Evolutionary conservation across 352 stramenopile species (phyloP), one percentile per base, ranked within the genome.

Genomic region (Phytopythium chamaehyphon): DNA sequence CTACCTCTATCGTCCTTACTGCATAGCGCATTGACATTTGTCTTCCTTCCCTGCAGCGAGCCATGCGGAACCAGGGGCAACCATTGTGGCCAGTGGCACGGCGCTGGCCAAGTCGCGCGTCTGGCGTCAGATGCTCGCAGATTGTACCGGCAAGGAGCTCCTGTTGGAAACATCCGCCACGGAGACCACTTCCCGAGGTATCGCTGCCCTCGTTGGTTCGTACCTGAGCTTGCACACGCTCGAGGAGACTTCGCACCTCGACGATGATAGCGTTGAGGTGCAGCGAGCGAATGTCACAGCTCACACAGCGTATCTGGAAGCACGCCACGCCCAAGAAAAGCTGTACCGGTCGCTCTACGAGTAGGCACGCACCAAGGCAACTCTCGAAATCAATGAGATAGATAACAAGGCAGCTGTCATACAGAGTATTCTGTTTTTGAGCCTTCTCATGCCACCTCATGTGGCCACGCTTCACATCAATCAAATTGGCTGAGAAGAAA

Each of bases 101-200:
- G 83, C 83, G 19, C 69, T 95, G 15, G 78, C 77, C 4, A 77
- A 75, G 26, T 97, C 89, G n/a, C 45, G 47, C 15, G 63, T 88
- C 15, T 96, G 87, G 86, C 79, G 86, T 8, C 88, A 96, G 46
- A 96, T 97, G 68, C 71, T 92, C 4, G 80, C 87, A 0, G 87
- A 97, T 56, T 69, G 61, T 8, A 68, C 96, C 22, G 85, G 83
- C 6, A 83, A 78, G 39, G 71, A 87, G 38, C 55, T 97, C 21
- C 67, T 81, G 33, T 61, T 90, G 18, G 78, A 94, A 45, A 81
- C 63, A 11, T 65, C 61, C 16, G 71, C 68, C 19, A 76, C 53
- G 1, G 88, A 96, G 61, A 86, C 82, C 2, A 96, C 88, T 18
- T 96, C 86, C 8, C 83, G 84, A 24, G 88, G 88, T 36, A 73